Conservation (phyloP, 2,329 filamentous ascomycete genomes). For the Neospermospora avenae region DNA sequence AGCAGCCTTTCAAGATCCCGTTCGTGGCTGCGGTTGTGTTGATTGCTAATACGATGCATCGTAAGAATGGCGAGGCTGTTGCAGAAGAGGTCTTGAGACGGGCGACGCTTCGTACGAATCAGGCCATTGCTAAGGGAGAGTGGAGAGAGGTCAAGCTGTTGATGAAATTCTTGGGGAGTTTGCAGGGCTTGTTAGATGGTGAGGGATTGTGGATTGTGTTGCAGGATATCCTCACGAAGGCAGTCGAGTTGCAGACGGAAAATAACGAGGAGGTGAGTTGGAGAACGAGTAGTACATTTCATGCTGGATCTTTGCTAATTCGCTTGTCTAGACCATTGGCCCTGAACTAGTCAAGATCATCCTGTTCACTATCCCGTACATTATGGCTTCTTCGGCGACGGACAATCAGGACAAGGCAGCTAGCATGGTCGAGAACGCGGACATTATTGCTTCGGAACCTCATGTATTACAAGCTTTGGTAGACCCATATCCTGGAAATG, state of each 20-base stretch:
- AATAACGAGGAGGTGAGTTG: constrained; percentile 83
- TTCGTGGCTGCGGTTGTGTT: constrained; percentile 84
- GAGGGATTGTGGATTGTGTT: constrained; percentile 83
- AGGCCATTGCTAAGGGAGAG: constrained; percentile 65
- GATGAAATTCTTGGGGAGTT: constrained; percentile 82
- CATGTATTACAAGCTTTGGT: constrained; percentile 82
- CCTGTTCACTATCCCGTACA: constrained; percentile 87
- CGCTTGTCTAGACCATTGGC: constrained; percentile 52
- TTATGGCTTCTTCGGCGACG: constrained; percentile 69
- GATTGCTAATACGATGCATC: constrained; percentile 65
- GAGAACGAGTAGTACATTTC: background rate
- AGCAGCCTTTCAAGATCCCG: constrained; percentile 97
- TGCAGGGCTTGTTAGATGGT: constrained; percentile 76
- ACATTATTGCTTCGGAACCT: constrained; percentile 86
- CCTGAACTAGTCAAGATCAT: constrained; percentile 97
- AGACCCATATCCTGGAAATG: constrained; percentile 73
- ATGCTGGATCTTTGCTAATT: constrained; percentile 9
- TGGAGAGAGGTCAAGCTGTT: constrained; percentile 92
- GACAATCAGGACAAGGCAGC: constrained; percentile 71
- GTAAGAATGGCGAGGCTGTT: constrained; percentile 72
- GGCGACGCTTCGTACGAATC: constrained; percentile 59
- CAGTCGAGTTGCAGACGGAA: constrained; percentile 89
- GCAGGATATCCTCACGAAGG: constrained; percentile 84
- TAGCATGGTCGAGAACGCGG: constrained; percentile 86
- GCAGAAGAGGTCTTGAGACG: constrained; percentile 66